phyloP scores from a whole-genome alignment of 2,329 filamentous ascomycete species.

The Colletotrichum sp. region DNA sequence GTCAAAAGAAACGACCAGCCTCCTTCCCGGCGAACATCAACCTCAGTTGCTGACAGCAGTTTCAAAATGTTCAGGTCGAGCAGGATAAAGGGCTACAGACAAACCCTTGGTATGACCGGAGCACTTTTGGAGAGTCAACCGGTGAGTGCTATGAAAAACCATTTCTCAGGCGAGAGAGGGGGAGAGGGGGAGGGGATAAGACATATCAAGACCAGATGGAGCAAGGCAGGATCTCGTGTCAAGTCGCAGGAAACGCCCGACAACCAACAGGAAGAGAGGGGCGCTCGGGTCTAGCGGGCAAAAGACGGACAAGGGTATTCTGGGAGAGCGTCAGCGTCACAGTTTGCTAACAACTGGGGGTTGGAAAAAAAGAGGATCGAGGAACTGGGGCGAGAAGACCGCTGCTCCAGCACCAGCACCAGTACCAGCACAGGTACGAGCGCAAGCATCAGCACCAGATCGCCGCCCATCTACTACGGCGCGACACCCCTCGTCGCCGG shows the following conservation, averaged over 20 bases:
- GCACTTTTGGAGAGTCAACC: slow-evolving; percentile 26
- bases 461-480: slow-evolving; percentile 28
- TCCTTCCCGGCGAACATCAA: background rate
- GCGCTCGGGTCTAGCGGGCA: background rate
- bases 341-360: slow-evolving; percentile 6
- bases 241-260: background rate
- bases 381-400: slow-evolving; percentile 15
- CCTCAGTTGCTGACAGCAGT: slow-evolving; percentile 25
- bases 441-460: slow-evolving; percentile 31
- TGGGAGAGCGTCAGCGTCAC: background rate
- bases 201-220: background rate
- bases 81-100: slow-evolving; percentile 17
- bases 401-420: slow-evolving; percentile 22
- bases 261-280: background rate
- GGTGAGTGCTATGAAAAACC: background rate
- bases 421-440: slow-evolving; percentile 7
- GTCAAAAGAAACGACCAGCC: background rate
- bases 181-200: background rate
- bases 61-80: slow-evolving; percentile 23
- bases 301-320: background rate
- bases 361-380: slow-evolving; percentile 18
- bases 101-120: slow-evolving; percentile 33
- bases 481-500: slow-evolving; percentile 39
- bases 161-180: background rate
- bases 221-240: background rate